A percentile compares a stretch with the other conserved stretches of the same genome.
phyloP scores from a whole-genome alignment of 805 yeast genomes.

The Candida pseudofarinosa region DNA sequence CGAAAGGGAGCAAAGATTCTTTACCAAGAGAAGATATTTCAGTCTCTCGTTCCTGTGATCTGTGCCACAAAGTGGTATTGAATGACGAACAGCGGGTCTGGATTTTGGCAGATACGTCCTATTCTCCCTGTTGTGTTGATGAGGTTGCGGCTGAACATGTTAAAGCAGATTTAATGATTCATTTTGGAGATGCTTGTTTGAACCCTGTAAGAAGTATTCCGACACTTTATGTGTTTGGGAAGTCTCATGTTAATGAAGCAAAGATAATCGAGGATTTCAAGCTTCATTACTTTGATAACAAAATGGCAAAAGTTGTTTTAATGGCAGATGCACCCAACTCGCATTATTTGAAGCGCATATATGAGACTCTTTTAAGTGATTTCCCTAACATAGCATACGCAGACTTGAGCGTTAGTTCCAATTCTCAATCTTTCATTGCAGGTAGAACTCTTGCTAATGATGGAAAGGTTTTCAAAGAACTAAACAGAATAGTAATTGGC shows the following conservation, averaged over 20 bases:
- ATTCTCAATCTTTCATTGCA: constrained; percentile 35
- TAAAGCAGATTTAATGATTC: constrained; percentile 76
- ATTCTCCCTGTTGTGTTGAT: constrained; percentile 92
- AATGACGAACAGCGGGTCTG: constrained; percentile 36
- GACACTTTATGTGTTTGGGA: constrained; percentile 77
- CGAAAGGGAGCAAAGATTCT: constrained; percentile 14
- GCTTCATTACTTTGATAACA: constrained; percentile 33
- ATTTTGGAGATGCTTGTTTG: constrained; percentile 93
- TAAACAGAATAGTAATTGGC: constrained; percentile 17
- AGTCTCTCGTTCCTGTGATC: constrained; percentile 1
- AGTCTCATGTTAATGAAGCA: constrained; percentile 49
- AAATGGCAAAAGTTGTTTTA: constrained; percentile 45
- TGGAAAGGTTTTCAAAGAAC: constrained; percentile 13
- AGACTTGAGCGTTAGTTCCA: constrained; percentile 25
- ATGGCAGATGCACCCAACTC: constrained; percentile 78
- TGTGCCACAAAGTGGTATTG: constrained; percentile 2
- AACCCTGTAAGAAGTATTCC: constrained; percentile 71
- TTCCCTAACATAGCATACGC: constrained; percentile 31
- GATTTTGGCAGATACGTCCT: constrained; percentile 93
- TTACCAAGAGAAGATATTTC: constrained; percentile 4
- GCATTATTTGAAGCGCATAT: constrained; percentile 37
- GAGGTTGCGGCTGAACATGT: constrained; percentile 97
- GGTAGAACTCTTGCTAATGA: constrained; percentile 25
- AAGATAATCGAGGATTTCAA: constrained; percentile 37
- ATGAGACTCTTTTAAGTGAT: constrained; percentile 22